A percentile compares a stretch with the other conserved stretches of the same genome.
Evolutionary conservation across 2,329 filamentous ascomycete species (phyloP).

Genomic region (Penicillium sp.): DNA sequence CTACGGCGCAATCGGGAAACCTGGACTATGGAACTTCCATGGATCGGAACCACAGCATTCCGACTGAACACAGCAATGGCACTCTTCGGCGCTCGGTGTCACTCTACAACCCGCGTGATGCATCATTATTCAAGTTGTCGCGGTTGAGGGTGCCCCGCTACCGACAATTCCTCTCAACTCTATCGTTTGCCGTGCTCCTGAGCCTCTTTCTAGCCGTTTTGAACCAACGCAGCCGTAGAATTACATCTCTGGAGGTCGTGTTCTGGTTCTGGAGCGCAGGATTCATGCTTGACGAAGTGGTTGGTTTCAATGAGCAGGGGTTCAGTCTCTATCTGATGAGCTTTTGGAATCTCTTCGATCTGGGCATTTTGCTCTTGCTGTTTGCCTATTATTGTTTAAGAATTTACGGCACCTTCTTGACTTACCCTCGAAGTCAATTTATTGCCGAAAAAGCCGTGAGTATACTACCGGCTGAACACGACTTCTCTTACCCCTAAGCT

Average conservation of each 20-base stretch:
- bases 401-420: slow-evolving; percentile 81
- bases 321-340: slow-evolving; percentile 97
- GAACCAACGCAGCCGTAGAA: slow-evolving; percentile 71
- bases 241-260: slow-evolving; percentile 80
- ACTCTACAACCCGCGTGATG: slow-evolving; percentile 86
- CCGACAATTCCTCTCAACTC: slow-evolving; percentile 83
- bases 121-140: slow-evolving; percentile 88
- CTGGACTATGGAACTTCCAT: slow-evolving; percentile 30
- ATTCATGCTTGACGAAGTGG: slow-evolving; percentile 94
- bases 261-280: slow-evolving; percentile 99
- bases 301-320: slow-evolving; percentile 94
- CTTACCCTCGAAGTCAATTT: slow-evolving; percentile 66
- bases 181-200: slow-evolving; percentile 83
- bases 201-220: slow-evolving; percentile 84
- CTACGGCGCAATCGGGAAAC: slow-evolving; percentile 29
- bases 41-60: slow-evolving; percentile 25
- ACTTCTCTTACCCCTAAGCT: neutral
- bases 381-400: slow-evolving; percentile 89
- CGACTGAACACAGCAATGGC: slow-evolving; percentile 14
- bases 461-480: neutral
- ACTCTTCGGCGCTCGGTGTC: slow-evolving; percentile 69
- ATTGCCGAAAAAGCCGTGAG: slow-evolving; percentile 72
- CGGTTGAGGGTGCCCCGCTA: slow-evolving; percentile 89
- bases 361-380: slow-evolving; percentile 83
- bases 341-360: slow-evolving; percentile 95